Base-by-base conservation (phyloP, 2,329 filamentous ascomycete species). In the Knoxdaviesia capensis region DNA sequence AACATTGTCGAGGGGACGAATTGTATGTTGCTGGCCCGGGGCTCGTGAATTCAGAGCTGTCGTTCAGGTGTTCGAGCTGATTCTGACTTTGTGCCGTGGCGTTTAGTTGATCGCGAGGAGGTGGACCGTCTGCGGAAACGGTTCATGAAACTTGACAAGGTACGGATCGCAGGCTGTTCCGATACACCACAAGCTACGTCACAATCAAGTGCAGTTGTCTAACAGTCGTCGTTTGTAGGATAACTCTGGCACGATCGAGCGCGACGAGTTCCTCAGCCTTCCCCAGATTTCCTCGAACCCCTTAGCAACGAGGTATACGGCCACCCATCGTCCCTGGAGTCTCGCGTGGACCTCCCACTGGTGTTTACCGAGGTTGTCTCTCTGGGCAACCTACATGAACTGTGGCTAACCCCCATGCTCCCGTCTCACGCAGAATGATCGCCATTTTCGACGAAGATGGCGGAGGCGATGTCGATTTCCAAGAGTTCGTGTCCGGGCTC, bases 61-160 rank as follows among this genome's bases (percentile, higher is more conserved):
- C 2, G 20, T 20, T 3, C 20, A 20, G 20, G 20, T 20, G 20
- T 20, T 20, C 20, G 20, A 20, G 20, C 20, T 20, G 20, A 20
- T 20, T 20, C 20, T 20, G 3, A 20, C 20, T 20, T 20, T 20
- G 41, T 39, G 7, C 9, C 5, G 11, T 39, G 33, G 5, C 5
- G 8, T 28, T 6, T 38, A 96, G 88, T 98, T 68, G 84, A 98
- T 66, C 80, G 83, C 59, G 90, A 98, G 55, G 90, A 98, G 62
- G 86, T 98, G 46, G 90, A 96, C 58, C 76, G 90, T 54, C 69
- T 98, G 58, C 75, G 86, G 56, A 98, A 98, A 68, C 76, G 88
- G 47, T 98, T 98, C 58, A 96, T 96, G 88, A 98, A 98, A 65
- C 69, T 98, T 46, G 90, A 98, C 63, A 96, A 94, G 74, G 88